phyloP scores from a whole-genome alignment of 257 asterid genomes.

The Salvia splendens region DNA sequence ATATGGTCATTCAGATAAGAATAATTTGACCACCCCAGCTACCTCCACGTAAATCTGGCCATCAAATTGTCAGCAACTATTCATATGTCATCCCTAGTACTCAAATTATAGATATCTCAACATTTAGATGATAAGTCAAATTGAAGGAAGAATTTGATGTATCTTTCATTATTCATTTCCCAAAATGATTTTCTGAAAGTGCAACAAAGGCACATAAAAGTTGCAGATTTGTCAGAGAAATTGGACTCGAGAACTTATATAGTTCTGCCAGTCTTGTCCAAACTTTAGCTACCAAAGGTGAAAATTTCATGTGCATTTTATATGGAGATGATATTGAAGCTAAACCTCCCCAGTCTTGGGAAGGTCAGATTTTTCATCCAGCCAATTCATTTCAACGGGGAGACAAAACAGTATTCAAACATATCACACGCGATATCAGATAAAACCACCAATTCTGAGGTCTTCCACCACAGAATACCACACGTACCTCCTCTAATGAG shows the following conservation, averaged over 20 bases:
- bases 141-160: background rate
- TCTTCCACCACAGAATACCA: background rate
- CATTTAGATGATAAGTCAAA: background rate
- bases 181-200: background rate
- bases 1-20: background rate
- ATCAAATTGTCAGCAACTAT: background rate
- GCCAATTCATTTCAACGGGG: background rate
- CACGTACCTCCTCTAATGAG: constrained; percentile 85
- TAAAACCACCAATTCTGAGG: background rate
- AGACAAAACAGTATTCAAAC: constrained; percentile 2
- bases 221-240: background rate
- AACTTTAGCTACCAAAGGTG: background rate
- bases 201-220: background rate
- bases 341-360: background rate
- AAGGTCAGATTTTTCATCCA: background rate
- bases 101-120: background rate
- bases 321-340: background rate
- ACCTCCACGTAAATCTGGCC: constrained; percentile 11
- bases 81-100: background rate
- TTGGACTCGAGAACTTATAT: background rate
- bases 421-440: background rate
- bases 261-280: background rate
- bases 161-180: background rate
- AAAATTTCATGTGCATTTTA: background rate
- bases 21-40: constrained; percentile 1